Base-by-base conservation (phyloP, 2,329 filamentous ascomycete genomes). In the Fonsecaea pedrosoi region DNA sequence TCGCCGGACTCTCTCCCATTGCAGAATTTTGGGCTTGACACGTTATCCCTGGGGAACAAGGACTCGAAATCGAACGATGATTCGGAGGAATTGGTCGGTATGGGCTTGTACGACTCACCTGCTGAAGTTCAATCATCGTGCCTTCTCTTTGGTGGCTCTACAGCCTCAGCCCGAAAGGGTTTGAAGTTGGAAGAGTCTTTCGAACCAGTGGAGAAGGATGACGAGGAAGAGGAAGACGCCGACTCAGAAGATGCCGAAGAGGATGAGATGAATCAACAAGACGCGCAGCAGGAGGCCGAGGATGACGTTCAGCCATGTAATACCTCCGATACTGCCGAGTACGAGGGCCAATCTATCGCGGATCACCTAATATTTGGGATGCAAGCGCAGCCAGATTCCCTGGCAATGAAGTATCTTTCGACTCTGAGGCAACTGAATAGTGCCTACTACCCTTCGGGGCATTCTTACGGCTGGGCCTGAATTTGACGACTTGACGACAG, bases 161-260 rank as follows among this genome's bases (percentile, higher is more conserved):
- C 64, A 34, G 38, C 38, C 15, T 56, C 56, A 8, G 56, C 45
- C 15, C 53, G 63, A 42, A 72, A 70, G 54, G 54, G 65, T 10
- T 65, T 74, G 60, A 74, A 73, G 57, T 60, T 74, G 15, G 72
- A 71, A 40, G 72, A 74, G 55, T 71, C 72, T 7, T 74, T 74
- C 58, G 68, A 70, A 50, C 72, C 72, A 3, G 48, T 53, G n/a
- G 75, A 77, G 21, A 75, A 76, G n/a, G 73, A 74, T 35, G 74
- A 71, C 21, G 71, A 68, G 7, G 68, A 60, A 9, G 69, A 65
- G 38, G 37, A 45, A 45, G 21, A 37, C 13, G 9, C 10, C 12
- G 59, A 56, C 30, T 35, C 25, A 35, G 73, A 70, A 30, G 68
- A 73, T 21, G 71, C 69, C n/a, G 69, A 66, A 25, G 64, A 69